Base-by-base conservation (phyloP, 306 rosid genomes). In the Alnus rubra region DNA sequence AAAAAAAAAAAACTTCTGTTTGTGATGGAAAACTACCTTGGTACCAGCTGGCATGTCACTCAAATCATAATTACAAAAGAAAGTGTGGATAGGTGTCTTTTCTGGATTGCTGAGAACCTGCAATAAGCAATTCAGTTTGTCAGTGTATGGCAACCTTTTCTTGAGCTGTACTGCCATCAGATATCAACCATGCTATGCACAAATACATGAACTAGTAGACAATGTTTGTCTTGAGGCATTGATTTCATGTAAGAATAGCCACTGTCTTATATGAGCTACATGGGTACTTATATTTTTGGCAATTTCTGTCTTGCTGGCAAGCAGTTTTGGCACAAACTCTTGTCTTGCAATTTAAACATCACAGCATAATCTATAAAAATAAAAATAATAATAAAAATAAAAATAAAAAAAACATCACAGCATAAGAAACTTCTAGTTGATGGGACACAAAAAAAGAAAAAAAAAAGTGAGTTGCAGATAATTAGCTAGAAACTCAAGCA, bases 91-190 rank as follows among this genome's bases (percentile, higher is more conserved):
- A 52, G 98, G 98, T 55, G 98, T 93, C 84, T 82, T 90, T 81
- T 93, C 98, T 63, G 98, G 98, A 87, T 93, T 93, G 91, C 90
- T 93, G 82, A 93, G 97, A 83, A 93, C 95, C 98, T 93, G 88
- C 80, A 81, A 78, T 72, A 74, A 51, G 67, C 67, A 74, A 62
- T 78, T 59, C 74, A 44, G 59, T 78, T 53, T 12, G 75, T 78
- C 47, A 86, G 71, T 69, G 59, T 33, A 71, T 30, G 56, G 47
- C 54, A 71, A 78, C 11, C 70, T 30, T 73, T n/a, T 19, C 63
- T 72, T 75, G 64, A 71, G 47, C 71, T 18, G 45, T 67, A 68
- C 30, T 62, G 64, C 23, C 74, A 83, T 58, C 19, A 84, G 19
- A 74, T 31, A 52, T 69, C 64, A 18, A 35, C 67, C 53, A 37